Conservation (phyloP, 2,329 filamentous ascomycete species). For the Hypoxylon rubiginosum region DNA sequence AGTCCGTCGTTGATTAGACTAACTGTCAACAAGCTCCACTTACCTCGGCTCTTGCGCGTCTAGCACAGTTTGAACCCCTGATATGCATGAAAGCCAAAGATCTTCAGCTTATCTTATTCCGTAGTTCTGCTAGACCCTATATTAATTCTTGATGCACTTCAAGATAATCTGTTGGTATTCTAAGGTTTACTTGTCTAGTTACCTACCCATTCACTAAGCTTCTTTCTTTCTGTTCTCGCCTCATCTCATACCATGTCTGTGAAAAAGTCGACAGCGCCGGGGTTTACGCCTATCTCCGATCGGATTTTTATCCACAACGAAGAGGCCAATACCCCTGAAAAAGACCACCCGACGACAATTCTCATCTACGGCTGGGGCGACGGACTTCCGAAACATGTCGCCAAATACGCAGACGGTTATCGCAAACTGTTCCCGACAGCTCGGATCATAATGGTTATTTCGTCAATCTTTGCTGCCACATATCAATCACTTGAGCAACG, state of each 20-base stretch:
- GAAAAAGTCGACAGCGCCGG: constrained; percentile 52
- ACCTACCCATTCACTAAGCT: not conserved
- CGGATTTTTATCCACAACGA: constrained; percentile 62
- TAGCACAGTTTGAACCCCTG: not conserved
- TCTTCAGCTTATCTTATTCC: not conserved
- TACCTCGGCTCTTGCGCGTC: constrained; percentile 15
- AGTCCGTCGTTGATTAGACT: not conserved
- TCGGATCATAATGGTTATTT: constrained; percentile 65
- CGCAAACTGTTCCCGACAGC: constrained; percentile 64
- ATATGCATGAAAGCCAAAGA: not conserved
- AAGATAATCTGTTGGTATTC: not conserved
- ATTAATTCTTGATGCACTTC: not conserved
- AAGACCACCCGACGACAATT: constrained; percentile 59
- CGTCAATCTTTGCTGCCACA: constrained; percentile 62
- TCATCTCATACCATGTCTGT: constrained; percentile 31
- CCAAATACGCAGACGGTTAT: constrained; percentile 69
- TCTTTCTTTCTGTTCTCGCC: not conserved
- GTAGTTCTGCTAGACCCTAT: not conserved
- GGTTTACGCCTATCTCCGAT: constrained; percentile 62
- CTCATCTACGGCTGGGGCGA: constrained; percentile 72
- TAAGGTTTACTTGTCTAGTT: not conserved
- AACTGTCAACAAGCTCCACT: constrained; percentile 12
- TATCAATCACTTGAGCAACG: constrained; percentile 60
- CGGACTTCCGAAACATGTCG: constrained; percentile 65
- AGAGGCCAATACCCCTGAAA: constrained; percentile 38